phyloP scores from a whole-genome alignment of 2,329 filamentous ascomycete genomes.

The Biscogniauxia mediterranea region DNA sequence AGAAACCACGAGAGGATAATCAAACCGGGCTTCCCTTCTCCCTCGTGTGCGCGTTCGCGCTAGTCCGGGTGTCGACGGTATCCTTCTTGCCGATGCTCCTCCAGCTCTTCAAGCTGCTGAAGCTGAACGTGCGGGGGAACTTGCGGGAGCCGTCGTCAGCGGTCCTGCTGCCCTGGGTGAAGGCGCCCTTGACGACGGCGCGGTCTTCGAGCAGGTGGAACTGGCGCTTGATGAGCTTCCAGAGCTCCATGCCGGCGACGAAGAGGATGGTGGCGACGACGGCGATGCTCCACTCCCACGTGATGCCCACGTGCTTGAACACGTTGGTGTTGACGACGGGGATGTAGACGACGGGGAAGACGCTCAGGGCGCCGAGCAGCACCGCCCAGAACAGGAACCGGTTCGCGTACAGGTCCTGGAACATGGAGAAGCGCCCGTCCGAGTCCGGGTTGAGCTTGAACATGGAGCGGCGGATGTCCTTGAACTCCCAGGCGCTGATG shows the following conservation, averaged over 20 bases:
- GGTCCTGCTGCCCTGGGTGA: slow-evolving; percentile 47
- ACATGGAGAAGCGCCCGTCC: slow-evolving; percentile 50
- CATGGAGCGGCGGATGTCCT: slow-evolving; percentile 68
- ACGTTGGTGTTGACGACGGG: slow-evolving; percentile 67
- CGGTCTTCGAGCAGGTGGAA: slow-evolving; percentile 52
- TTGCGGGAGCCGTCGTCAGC: slow-evolving; percentile 41
- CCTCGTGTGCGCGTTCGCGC: slow-evolving; percentile 15
- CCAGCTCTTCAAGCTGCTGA: slow-evolving; percentile 48
- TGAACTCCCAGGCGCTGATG: slow-evolving; percentile 76
- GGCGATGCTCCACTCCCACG: slow-evolving; percentile 73
- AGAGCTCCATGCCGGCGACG: slow-evolving; percentile 65
- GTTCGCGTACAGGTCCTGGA: slow-evolving; percentile 66
- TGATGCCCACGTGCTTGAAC: slow-evolving; percentile 70
- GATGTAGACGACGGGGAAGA: slow-evolving; percentile 70
- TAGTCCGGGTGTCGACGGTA: slow-evolving; percentile 23
- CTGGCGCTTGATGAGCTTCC: slow-evolving; percentile 67
- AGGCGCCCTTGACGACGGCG: slow-evolving; percentile 48
- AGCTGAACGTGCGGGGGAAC: slow-evolving; percentile 49
- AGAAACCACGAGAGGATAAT: not conserved
- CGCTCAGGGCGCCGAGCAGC: slow-evolving; percentile 56
- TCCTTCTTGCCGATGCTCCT: slow-evolving; percentile 34
- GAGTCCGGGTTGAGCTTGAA: slow-evolving; percentile 62
- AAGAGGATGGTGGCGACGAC: slow-evolving; percentile 63
- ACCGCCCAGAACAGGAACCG: slow-evolving; percentile 69
- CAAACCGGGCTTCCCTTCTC: slow-evolving; percentile 17